Evolutionary conservation across 345 rosid species (phyloP), one percentile per base, ranked within the genome.

Genomic region (Trapa incisa): DNA sequence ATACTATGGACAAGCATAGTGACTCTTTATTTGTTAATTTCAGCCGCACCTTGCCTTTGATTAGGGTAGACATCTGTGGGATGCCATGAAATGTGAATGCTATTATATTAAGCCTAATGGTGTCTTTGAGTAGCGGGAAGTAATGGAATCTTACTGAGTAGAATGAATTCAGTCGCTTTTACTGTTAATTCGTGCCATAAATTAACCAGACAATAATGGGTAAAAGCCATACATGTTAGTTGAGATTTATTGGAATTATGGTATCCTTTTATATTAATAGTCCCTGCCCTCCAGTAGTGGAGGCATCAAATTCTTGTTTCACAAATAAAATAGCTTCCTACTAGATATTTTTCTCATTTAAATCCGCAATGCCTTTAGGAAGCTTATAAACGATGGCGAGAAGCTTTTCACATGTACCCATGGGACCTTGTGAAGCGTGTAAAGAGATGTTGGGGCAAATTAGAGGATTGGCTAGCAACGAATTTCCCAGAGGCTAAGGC

Each of bases 401-500:
- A 41, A 41, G 43, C 43, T 41, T 41, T 41, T 41, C 43, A 41
- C 7, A 41, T 41, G 43, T 41, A 41, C 43, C 43, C 43, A 3
- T 41, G 43, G 43, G 43, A 4, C 43, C 43, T 41, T 41, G 43
- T 41, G 43, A 41, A 41, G 43, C 43, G 43, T 0, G 43, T 41
- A 41, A 41, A 41, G 43, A 74, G 78, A 72, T 94, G 96, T 70
- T 91, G 95, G 93, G 96, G 83, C 67, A 77, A 76, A 37, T 79
- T 91, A 56, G 80, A 72, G 74, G 72, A 32, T 52, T 94, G 99
- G 99, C 69, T 91, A 68, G 64, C 61, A 1, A 29, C 70, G 13
- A 86, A 87, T 75, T 86, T 87, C 71, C 96, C 93, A 0, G 99
- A 94, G 80, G 90, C 86, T 42, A 70, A 42, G 22, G 81, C 84